Evolutionary conservation across 2,329 filamentous ascomycete genomes (phyloP).

Genomic region (Aureobasidium sp.): DNA sequence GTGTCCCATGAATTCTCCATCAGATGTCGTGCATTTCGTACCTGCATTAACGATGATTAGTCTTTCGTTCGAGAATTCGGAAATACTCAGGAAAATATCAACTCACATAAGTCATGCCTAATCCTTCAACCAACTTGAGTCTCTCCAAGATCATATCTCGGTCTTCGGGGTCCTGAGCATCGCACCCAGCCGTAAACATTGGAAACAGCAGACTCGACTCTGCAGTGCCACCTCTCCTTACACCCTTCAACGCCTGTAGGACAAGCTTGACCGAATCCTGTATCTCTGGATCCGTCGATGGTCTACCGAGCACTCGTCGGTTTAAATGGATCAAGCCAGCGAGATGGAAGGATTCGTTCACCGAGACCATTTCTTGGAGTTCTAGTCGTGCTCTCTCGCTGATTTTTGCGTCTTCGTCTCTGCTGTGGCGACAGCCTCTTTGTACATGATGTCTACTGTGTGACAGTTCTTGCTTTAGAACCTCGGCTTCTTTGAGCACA

Average conservation of each 20-base stretch:
- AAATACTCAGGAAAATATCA: neutral
- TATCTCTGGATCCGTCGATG: constrained; percentile 50
- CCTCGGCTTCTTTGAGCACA: constrained; percentile 48
- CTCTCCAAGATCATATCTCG: constrained; percentile 56
- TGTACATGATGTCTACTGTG: constrained; percentile 40
- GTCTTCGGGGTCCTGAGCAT: constrained; percentile 51
- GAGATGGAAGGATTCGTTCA: constrained; percentile 73
- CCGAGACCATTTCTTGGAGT: constrained; percentile 56
- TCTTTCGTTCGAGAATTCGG: neutral
- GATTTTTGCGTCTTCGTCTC: constrained; percentile 29
- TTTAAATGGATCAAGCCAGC: constrained; percentile 69
- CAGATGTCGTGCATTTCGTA: constrained; percentile 52
- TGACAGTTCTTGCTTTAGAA: constrained; percentile 53
- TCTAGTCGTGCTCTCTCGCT: constrained; percentile 24
- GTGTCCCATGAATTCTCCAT: constrained; percentile 64
- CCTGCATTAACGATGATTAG: constrained; percentile 28
- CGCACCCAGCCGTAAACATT: constrained; percentile 75
- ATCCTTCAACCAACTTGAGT: constrained; percentile 59
- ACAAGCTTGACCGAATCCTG: constrained; percentile 57
- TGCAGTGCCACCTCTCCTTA: constrained; percentile 59
- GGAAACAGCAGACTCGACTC: constrained; percentile 72
- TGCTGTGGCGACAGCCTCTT: constrained; percentile 33
- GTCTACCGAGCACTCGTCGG: constrained; percentile 60
- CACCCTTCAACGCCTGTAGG: constrained; percentile 51
- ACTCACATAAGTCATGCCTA: constrained; percentile 69